phyloP scores from a whole-genome alignment of 371 early-diverging fungal species.

The Basidiobolus meristosporus region DNA sequence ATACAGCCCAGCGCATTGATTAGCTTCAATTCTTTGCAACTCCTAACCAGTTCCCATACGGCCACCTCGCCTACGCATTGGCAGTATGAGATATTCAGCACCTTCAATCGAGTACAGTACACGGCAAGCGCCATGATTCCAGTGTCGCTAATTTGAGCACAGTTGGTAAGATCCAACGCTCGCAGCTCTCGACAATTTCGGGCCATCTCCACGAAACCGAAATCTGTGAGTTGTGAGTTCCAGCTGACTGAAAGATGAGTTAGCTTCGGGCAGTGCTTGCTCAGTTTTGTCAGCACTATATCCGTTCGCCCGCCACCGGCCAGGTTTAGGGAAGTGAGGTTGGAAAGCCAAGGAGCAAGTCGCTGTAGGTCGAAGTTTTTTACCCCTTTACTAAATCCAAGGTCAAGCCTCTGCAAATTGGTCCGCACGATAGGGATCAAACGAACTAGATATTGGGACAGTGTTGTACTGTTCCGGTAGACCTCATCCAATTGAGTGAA shows the following conservation, averaged over 20 bases:
- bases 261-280: conserved; percentile 5
- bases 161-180: conserved; percentile 23
- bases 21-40: too few relatives aligned
- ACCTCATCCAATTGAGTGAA: conserved; percentile 6
- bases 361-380: conserved; percentile 7
- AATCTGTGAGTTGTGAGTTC: conserved; percentile 7
- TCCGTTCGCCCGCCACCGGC: conserved; percentile 9
- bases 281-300: conserved; percentile 5
- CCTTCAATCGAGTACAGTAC: conserved; percentile 5
- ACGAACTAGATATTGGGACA: conserved; percentile 5
- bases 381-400: conserved; percentile 8
- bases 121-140: conserved; percentile 10
- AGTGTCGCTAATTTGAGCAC: conserved; percentile 20
- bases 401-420: conserved; percentile 3
- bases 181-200: conserved; percentile 12
- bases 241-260: conserved; percentile 5
- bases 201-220: conserved; percentile 11
- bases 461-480: conserved; percentile 4
- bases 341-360: conserved; percentile 4
- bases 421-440: conserved; percentile 4
- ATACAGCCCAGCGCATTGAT: too few relatives aligned
- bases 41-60: too few relatives aligned
- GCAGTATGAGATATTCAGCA: conserved; percentile 7
- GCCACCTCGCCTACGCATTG: conserved; percentile 4
- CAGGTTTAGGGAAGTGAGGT: conserved; percentile 4